Evolutionary conservation across 352 stramenopile species (phyloP), one percentile per base, ranked within the genome.

Genomic region (Pythium myriotylum): DNA sequence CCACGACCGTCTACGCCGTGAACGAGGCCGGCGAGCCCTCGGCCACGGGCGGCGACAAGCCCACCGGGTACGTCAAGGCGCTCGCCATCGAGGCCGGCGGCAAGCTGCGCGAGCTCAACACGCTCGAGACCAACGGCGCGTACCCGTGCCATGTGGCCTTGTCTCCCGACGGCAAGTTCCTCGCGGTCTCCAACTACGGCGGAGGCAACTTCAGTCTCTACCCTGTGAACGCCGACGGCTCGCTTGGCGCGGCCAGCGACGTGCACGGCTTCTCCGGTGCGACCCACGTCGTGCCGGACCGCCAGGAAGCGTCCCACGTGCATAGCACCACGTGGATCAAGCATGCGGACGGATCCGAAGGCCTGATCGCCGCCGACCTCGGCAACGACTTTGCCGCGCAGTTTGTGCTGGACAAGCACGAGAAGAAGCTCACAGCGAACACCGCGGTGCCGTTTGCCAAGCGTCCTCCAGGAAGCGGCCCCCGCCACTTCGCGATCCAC

Each of bases 401-500:
- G 63, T 82, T 87, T 49, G 70, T 61, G 23, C 56, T 92, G 16
- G 61, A 92, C 49, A 54, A 26, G 14, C 40, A 41, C 0, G 67
- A 23, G 16, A 73, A 84, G 47, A 86, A 73, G 54, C 70, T 91
- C 27, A 40, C 45, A 17, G n/a, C 46, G 47, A 75, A 76, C 39
- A 22, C 67, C n/a, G 33, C 73, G 2, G 59, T 67, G 35, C 61
- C 68, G 45, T 85, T 88, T 55, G 67, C 84, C 23, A 60, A 65
- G 27, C 62, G 79, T 32, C 72, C 77, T 1, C 47, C 75, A 2
- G 86, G 77, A 33, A 79, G 72, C 9, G 86, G 86, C 0, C 86
- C 86, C 2, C 82, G 84, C n/a, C 86, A 95, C 70, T 70, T 95
- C 17, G 82, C 77, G n/a, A 64, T 95, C n/a, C 85, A 87, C 23